phyloP scores from a whole-genome alignment of 306 rosid genomes.

The Styphnolobium japonicum region DNA sequence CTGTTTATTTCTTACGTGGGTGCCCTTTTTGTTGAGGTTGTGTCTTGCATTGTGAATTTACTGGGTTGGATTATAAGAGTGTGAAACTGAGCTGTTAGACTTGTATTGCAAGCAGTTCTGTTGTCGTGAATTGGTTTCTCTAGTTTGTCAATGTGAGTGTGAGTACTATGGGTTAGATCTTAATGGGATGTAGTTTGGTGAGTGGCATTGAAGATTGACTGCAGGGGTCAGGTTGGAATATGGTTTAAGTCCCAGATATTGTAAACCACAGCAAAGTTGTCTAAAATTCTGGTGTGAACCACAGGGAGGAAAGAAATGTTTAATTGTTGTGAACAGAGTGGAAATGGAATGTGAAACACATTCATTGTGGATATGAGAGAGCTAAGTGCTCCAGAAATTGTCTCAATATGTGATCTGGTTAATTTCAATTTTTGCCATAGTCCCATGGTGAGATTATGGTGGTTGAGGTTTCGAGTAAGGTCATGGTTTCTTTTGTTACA shows the following conservation, averaged over 20 bases:
- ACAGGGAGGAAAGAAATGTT: not conserved
- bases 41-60: constrained; percentile 35
- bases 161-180: constrained; percentile 26
- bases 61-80: constrained; percentile 37
- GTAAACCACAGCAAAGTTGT: too few relatives aligned
- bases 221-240: not conserved
- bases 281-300: too few relatives aligned
- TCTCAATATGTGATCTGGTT: not conserved
- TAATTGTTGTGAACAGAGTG: not conserved
- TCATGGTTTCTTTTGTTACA: not conserved
- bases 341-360: not conserved
- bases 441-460: not conserved
- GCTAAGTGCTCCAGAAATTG: constrained; percentile 8
- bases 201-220: constrained; percentile 18
- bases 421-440: not conserved
- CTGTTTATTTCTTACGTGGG: constrained; percentile 14
- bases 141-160: constrained; percentile 22
- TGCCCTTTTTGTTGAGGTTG: not conserved
- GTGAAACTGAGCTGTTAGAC: constrained; percentile 39
- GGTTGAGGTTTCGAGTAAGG: not conserved
- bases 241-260: too few relatives aligned
- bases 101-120: constrained; percentile 25
- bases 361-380: constrained; percentile 11
- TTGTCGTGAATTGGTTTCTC: constrained; percentile 13
- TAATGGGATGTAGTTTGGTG: not conserved